Conservation (phyloP, 1,284 basidiomycete species). For the Moniliella sp. region DNA sequence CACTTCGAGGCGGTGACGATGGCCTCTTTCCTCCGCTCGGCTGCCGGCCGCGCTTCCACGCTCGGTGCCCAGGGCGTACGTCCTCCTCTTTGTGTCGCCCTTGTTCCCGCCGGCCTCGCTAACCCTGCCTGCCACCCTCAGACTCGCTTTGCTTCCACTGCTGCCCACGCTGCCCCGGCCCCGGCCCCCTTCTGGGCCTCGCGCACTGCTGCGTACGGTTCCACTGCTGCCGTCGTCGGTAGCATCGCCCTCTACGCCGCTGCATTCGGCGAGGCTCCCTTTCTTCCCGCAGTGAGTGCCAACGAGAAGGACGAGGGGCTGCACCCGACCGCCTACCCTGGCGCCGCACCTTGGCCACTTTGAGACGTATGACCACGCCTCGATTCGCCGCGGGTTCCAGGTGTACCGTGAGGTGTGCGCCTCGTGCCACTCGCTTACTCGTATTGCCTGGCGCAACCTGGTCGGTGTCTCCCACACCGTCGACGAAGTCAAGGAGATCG, state of each 20-base stretch:
- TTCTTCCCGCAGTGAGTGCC: slow-evolving; percentile 19
- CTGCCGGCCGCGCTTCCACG: too few relatives aligned
- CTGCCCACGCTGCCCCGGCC: slow-evolving; percentile 1
- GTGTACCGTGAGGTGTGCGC: slow-evolving; percentile 98
- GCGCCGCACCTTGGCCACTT: slow-evolving; percentile 73
- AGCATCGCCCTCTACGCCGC: slow-evolving; percentile 88
- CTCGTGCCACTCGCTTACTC: slow-evolving; percentile 93
- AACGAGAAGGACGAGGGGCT: slow-evolving; percentile 61
- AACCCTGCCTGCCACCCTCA: too few relatives aligned
- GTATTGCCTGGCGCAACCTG: slow-evolving; percentile 97
- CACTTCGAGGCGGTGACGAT: too few relatives aligned
- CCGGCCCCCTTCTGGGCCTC: slow-evolving; percentile 45
- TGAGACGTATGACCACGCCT: slow-evolving; percentile 79
- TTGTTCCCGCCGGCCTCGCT: too few relatives aligned
- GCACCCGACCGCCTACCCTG: slow-evolving; percentile 64
- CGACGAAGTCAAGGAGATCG: slow-evolving; percentile 74
- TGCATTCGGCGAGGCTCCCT: slow-evolving; percentile 51
- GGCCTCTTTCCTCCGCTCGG: too few relatives aligned
- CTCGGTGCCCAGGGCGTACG: too few relatives aligned
- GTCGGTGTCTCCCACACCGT: slow-evolving; percentile 94
- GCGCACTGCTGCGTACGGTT: slow-evolving; percentile 53
- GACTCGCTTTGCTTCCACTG: not conserved
- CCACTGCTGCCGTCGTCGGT: slow-evolving; percentile 58
- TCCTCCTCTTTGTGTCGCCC: too few relatives aligned
- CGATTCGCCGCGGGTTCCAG: slow-evolving; percentile 86